These are phyloP conservation scores for Neonothopanus nambi DNA, from an alignment of 1,284 basidiomycete species.

Conservation along the genomic window DNA sequence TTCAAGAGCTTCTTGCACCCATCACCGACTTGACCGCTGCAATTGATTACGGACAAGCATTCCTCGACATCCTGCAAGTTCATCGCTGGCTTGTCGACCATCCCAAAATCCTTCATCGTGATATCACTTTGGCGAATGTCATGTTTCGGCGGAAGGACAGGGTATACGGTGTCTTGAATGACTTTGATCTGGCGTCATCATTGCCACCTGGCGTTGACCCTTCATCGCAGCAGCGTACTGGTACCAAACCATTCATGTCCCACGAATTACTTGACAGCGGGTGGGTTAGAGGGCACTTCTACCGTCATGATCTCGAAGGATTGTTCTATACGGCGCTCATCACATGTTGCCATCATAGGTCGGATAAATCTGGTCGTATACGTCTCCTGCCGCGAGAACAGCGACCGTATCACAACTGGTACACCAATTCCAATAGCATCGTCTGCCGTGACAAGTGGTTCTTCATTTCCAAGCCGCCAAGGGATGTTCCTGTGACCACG, in stretches of 20 bases:
- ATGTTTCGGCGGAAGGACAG: constrained; percentile 7
- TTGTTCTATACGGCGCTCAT: too few species aligned
- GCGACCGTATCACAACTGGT: too few species aligned
- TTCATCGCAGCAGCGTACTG: constrained; percentile 1
- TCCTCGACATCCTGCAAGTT: constrained; percentile 4
- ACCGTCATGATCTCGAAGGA: too few species aligned
- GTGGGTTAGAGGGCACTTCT: too few species aligned
- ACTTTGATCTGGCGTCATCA: constrained; percentile 8
- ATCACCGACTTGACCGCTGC: not conserved
- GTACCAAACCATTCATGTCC: constrained; percentile 14
- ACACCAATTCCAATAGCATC: too few species aligned
- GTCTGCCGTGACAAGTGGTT: too few species aligned
- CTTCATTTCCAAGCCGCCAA: too few species aligned
- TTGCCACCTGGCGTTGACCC: not conserved
- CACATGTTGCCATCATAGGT: too few species aligned
- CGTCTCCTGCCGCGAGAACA: too few species aligned
- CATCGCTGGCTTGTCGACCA: constrained; percentile 6
- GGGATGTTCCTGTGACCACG: too few species aligned
- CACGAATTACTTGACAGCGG: too few species aligned
- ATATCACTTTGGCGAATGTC: constrained; percentile 6
- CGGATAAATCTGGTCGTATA: too few species aligned
- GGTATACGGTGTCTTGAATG: constrained; percentile 12
- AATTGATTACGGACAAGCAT: not conserved
- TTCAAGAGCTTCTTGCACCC: not conserved
- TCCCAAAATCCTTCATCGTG: constrained; percentile 6